Percentiles rank a stretch among this genome's conserved stretches.
Conservation (phyloP, 2,329 filamentous ascomycete species). For the Fusarium proliferatum region DNA sequence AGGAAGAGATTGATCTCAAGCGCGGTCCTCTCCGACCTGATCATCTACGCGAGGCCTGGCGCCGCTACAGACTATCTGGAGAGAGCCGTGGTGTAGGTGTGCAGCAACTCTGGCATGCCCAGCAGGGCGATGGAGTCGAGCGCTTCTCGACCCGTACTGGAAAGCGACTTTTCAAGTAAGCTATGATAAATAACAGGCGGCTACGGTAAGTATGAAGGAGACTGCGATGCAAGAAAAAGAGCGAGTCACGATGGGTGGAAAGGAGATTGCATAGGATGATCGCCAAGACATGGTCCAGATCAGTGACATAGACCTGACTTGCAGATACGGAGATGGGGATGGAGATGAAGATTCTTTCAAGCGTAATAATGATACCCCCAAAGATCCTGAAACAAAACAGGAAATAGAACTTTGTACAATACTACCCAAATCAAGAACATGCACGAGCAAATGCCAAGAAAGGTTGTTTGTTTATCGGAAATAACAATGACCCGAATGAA, state of each 20-base stretch:
- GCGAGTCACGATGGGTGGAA: background rate
- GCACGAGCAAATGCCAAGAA: background rate
- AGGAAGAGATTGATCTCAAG: constrained; percentile 44
- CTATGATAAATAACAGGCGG: background rate
- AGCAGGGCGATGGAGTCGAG: constrained; percentile 69
- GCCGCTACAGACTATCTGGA: constrained; percentile 71
- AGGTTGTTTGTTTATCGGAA: background rate
- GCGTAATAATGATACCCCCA: constrained; percentile 37
- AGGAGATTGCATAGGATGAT: background rate
- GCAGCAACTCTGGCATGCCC: constrained; percentile 69
- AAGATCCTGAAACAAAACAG: constrained; percentile 13
- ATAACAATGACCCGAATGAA: background rate
- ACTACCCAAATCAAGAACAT: background rate
- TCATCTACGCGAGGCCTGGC: constrained; percentile 78
- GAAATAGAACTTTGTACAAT: constrained; percentile 19
- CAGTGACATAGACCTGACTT: background rate
- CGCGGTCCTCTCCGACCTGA: constrained; percentile 76
- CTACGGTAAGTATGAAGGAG: background rate
- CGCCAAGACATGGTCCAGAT: constrained; percentile 5
- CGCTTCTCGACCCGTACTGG: constrained; percentile 67
- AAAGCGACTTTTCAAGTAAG: constrained; percentile 64
- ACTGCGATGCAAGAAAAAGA: background rate
- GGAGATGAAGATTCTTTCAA: constrained; percentile 22
- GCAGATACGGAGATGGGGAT: background rate
- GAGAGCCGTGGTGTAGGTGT: constrained; percentile 73